Evolutionary conservation across 1,284 basidiomycete species (phyloP).

Genomic region (Cryptococcus sp.): DNA sequence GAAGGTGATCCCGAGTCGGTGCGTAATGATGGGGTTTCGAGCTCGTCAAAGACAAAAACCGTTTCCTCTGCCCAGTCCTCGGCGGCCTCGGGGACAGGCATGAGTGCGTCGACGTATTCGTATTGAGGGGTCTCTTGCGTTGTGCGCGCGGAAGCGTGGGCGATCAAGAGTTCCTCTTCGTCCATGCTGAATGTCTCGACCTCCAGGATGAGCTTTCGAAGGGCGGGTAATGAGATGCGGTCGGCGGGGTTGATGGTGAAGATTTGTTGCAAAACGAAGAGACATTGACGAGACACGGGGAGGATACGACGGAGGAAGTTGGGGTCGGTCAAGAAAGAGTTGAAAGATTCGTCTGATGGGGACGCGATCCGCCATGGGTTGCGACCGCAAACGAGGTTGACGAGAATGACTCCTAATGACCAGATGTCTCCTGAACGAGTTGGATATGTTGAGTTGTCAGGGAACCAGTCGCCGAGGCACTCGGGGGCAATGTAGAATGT

Average conservation of each 20-base stretch:
- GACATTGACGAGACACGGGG: constrained; percentile 59
- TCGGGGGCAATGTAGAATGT: constrained; percentile 62
- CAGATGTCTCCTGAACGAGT: constrained; percentile 81
- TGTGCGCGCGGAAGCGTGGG: constrained; percentile 41
- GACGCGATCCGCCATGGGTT: constrained; percentile 85
- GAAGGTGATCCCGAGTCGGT: constrained; percentile 43
- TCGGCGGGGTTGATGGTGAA: constrained; percentile 62
- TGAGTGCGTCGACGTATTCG: constrained; percentile 9
- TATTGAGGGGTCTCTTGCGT: constrained; percentile 7
- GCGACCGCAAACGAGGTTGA: constrained; percentile 84
- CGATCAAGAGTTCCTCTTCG: constrained; percentile 57
- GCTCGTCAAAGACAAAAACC: constrained; percentile 39
- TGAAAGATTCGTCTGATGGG: constrained; percentile 69
- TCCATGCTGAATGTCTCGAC: constrained; percentile 70
- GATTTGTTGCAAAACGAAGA: constrained; percentile 62
- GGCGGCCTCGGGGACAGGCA: constrained; percentile 17
- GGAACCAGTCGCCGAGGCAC: constrained; percentile 77
- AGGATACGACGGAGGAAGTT: constrained; percentile 68
- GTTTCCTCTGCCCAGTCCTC: constrained; percentile 32
- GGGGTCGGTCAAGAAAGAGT: constrained; percentile 65
- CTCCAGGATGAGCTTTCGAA: constrained; percentile 62
- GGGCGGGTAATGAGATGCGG: constrained; percentile 64
- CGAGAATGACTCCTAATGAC: constrained; percentile 87
- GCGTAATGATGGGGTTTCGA: constrained; percentile 43
- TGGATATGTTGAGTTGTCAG: constrained; percentile 59